Evolutionary conservation across 192 early-diverging fungal genomes (phyloP), one percentile per base, ranked within the genome.

Genomic region (Coemansia sp.): DNA sequence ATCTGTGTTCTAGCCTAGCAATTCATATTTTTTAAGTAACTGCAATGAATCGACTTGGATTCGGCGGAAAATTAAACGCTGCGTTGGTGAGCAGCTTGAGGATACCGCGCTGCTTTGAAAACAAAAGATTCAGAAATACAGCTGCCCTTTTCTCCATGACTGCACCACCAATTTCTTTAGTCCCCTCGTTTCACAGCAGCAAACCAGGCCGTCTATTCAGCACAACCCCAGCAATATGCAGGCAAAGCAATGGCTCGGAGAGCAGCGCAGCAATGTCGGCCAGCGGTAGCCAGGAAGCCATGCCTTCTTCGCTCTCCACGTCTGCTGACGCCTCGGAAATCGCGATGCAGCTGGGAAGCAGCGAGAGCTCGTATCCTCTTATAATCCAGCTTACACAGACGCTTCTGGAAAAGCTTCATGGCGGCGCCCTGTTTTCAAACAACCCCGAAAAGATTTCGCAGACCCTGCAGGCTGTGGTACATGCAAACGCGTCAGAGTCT

Each of bases 381-480:
- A 48, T 74, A 1, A 34, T 78, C 52, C 67, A 66, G 36, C 38
- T 73, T 9, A 36, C 68, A 36, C 69, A 83, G 55, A 36, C 67
- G 34, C 8, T 61, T 2, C 41, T 83, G 12, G 80, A 83, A 53
- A 62, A 72, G 20, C 5, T 74, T 6, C 80, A 83, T 57, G 71
- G 63, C 22, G 71, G 74, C 12, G 33, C 71, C 17, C 18, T 68
- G 48, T 20, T 71, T 35, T 36, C 62, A 18, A 22, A 28, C 20
- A 14, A 52, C 48, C 20, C 22, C 32, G 63, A 53, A 12, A 6
- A 18, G 28, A 8, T 56, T 0, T 7, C 54, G 6, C 54, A 56
- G 35, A 35, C 58, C 6, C 36, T 60, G 33, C 35, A 2, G 8
- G 58, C 58, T 37, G 33, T 60, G 28, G 17, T 8, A 3, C 45